Conservation (phyloP, 768 basidiomycete genomes). For the Boletus bicolor region DNA sequence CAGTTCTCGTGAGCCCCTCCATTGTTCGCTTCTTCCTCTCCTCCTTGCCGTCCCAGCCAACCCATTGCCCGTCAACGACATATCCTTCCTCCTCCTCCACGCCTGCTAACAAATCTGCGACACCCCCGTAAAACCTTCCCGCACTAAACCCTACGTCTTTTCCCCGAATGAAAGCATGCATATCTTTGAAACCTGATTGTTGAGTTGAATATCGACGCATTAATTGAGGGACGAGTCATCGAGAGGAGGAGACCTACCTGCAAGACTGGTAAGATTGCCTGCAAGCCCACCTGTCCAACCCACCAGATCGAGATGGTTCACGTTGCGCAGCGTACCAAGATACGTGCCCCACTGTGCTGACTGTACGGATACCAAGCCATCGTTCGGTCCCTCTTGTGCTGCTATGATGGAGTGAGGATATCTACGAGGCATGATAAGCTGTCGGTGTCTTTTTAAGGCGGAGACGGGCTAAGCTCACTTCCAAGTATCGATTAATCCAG, state of each 20-base stretch:
- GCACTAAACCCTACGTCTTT: conserved; percentile 90
- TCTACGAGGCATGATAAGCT: conserved; percentile 10
- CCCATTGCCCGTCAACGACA: conserved; percentile 23
- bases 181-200: conserved; percentile 56
- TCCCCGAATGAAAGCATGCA: conserved; percentile 86
- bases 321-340: conserved; percentile 84
- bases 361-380: conserved; percentile 86
- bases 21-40: conserved; percentile 10
- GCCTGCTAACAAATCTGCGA: conserved; percentile 73
- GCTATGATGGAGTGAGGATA: conserved; percentile 80
- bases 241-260: conserved; percentile 7
- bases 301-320: conserved; percentile 90
- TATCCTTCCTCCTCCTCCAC: conserved; percentile 62
- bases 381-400: conserved; percentile 88
- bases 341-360: conserved; percentile 95
- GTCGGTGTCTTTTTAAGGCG: background rate
- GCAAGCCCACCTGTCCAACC: conserved; percentile 68
- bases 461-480: conserved; percentile 37
- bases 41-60: conserved; percentile 17
- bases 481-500: conserved; percentile 90
- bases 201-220: background rate
- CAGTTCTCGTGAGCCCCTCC: background rate
- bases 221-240: background rate
- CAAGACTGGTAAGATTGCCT: conserved; percentile 25
- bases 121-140: conserved; percentile 84